These are phyloP conservation scores for Aspergillus sp. DNA, from an alignment of 2,329 filamentous ascomycete genomes.

Conservation along the genomic window DNA sequence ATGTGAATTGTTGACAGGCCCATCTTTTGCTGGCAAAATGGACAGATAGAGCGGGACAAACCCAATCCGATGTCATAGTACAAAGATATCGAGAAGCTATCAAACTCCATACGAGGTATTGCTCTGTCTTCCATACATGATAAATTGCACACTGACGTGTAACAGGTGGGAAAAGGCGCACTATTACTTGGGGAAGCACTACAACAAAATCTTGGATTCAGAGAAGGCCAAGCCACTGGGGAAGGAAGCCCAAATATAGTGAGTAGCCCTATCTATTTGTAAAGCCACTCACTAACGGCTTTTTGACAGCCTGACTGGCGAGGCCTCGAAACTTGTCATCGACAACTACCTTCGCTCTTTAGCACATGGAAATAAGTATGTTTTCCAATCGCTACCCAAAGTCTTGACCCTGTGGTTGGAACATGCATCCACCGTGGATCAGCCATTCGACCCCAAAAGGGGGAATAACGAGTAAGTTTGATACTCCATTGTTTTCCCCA, in stretches of 20 bases:
- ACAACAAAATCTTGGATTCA: slow-evolving; percentile 91
- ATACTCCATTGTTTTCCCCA: background rate
- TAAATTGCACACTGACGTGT: slow-evolving; percentile 4
- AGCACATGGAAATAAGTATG: slow-evolving; percentile 86
- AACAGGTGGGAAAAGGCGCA: slow-evolving; percentile 92
- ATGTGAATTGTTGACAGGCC: slow-evolving; percentile 52
- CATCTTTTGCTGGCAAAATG: slow-evolving; percentile 91
- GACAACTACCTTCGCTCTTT: slow-evolving; percentile 90
- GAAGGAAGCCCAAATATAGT: slow-evolving; percentile 73
- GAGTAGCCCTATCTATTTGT: slow-evolving; percentile 12
- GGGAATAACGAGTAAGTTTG: slow-evolving; percentile 43
- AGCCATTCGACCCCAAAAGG: slow-evolving; percentile 51
- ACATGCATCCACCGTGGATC: slow-evolving; percentile 72
- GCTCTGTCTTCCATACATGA: background rate
- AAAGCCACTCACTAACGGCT: slow-evolving; percentile 6
- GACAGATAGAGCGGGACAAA: slow-evolving; percentile 93
- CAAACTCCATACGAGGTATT: slow-evolving; percentile 37
- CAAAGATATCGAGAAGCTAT: slow-evolving; percentile 77
- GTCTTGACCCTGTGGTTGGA: slow-evolving; percentile 93
- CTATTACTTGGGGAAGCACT: slow-evolving; percentile 94
- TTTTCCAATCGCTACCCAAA: slow-evolving; percentile 90
- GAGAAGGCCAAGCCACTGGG: slow-evolving; percentile 73
- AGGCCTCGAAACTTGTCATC: slow-evolving; percentile 82
- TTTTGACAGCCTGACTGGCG: slow-evolving; percentile 63
- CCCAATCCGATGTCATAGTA: slow-evolving; percentile 74